Conservation (phyloP, 495 filamentous ascomycete genomes). For the Trichoderma gamsii region DNA sequence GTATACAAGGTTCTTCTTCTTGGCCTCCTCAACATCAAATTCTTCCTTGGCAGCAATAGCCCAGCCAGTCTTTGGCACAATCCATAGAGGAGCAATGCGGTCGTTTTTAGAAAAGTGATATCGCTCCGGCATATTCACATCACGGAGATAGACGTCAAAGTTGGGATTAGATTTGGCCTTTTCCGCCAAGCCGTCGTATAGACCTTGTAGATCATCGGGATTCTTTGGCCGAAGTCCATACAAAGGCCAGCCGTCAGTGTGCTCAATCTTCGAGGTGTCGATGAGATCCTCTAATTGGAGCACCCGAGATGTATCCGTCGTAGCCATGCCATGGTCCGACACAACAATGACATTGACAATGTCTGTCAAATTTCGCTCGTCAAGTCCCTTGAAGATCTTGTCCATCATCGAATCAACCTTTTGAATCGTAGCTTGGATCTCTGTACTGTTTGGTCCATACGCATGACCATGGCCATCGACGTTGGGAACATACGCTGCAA, state of each 20-base stretch:
- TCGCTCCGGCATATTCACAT: slow-evolving; percentile 75
- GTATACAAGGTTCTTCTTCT: slow-evolving; percentile 57
- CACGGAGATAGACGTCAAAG: slow-evolving; percentile 76
- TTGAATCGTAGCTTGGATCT: slow-evolving; percentile 67
- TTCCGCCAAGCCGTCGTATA: slow-evolving; percentile 45
- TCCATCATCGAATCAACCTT: slow-evolving; percentile 75
- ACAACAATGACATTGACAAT: slow-evolving; percentile 97
- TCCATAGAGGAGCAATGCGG: slow-evolving; percentile 88
- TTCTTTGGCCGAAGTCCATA: slow-evolving; percentile 76
- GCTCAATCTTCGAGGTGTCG: slow-evolving; percentile 64
- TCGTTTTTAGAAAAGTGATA: slow-evolving; percentile 82
- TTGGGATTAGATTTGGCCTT: slow-evolving; percentile 53
- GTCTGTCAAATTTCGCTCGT: slow-evolving; percentile 73
- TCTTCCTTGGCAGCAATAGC: slow-evolving; percentile 75
- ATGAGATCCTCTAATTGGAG: slow-evolving; percentile 91
- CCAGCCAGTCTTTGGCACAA: slow-evolving; percentile 85
- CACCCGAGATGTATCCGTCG: slow-evolving; percentile 71
- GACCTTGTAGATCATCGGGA: slow-evolving; percentile 49
- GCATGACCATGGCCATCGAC: slow-evolving; percentile 81
- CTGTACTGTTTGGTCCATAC: slow-evolving; percentile 90
- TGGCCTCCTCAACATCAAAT: slow-evolving; percentile 60
- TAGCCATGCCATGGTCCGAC: slow-evolving; percentile 97
- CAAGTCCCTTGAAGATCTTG: slow-evolving; percentile 65
- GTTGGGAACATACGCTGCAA: slow-evolving; percentile 90
- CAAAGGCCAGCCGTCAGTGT: slow-evolving; percentile 91